Base-by-base conservation (phyloP, 2,329 filamentous ascomycete species). In the Cladophialophora carrionii region DNA sequence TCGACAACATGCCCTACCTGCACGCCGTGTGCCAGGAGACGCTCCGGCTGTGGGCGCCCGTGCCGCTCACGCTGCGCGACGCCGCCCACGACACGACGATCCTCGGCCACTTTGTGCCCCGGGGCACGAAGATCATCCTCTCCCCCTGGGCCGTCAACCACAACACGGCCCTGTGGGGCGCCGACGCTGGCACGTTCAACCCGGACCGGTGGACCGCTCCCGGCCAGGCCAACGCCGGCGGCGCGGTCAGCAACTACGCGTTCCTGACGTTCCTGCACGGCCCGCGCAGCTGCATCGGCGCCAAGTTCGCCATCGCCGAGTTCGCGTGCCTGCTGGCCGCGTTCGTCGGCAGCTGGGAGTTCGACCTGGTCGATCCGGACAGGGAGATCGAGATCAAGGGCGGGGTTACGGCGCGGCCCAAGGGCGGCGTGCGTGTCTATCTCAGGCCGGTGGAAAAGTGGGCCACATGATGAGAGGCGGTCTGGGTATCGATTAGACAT, bases 301-400 rank as follows among this genome's bases (percentile, higher is more conserved):
- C 71, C 53, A 70, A 68, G 20, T 74, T 74, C 78, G 90, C 93
- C 0, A 89, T 87, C 74, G 87, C 89, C 0, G 94, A 97, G 80
- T 90, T 96, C 77, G 91, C 91, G 8, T 94, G 90, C 74, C 78
- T 97, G 68, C 74, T 97, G 54, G 92, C 92, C 24, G 84, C 86
- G 8, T 87, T 90, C 83, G 84, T 94, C 3, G 92, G 92, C 0
- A 83, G 85, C 43, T 96, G 96, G 70, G 78, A 85, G 72, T 84
- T 87, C 66, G 84, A 88, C 74, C 78, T 87, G 74, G 88, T 90
- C 72, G 86, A 91, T 78, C 81, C 80, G 31, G 78, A 81, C 60
- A 78, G 77, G 53, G 86, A 89, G 70, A 74, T 94, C 54, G 77
- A 84, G 54, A 86, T 96, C 67, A 87, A 87, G 76, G 84, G 86